Conservation (phyloP, 495 filamentous ascomycete genomes). For the Penicillium parvum region DNA sequence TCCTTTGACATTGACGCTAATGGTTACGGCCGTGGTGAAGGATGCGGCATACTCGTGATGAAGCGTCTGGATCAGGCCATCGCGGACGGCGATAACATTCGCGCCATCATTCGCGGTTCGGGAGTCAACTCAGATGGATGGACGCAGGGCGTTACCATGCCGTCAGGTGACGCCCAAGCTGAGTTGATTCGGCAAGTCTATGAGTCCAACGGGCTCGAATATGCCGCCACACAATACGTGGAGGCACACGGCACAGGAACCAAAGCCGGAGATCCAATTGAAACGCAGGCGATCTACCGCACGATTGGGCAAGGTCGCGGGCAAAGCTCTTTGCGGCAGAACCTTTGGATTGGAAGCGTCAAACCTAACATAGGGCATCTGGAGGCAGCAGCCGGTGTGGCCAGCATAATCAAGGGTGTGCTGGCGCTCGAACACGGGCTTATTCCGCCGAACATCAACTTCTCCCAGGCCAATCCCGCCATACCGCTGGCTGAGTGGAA, state of each 20-base stretch:
- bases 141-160: constrained; percentile 29
- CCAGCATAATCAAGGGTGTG: constrained; percentile 25
- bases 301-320: too few relatives aligned
- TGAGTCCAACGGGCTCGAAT: constrained; percentile 21
- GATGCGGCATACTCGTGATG: constrained; percentile 24
- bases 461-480: constrained; percentile 5
- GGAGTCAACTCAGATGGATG: constrained; percentile 46
- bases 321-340: too few relatives aligned
- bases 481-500: constrained; percentile 3
- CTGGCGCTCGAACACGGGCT: constrained; percentile 17
- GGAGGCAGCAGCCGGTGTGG: too few relatives aligned
- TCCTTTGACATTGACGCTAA: constrained; percentile 2
- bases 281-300: too few relatives aligned
- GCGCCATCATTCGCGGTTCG: constrained; percentile 29
- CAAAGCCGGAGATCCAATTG: too few relatives aligned
- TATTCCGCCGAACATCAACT: not conserved
- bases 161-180: constrained; percentile 25
- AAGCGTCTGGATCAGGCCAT: constrained; percentile 26
- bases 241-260: too few relatives aligned
- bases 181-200: constrained; percentile 5
- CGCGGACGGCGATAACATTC: constrained; percentile 22
- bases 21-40: constrained; percentile 54
- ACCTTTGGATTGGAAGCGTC: too few relatives aligned
- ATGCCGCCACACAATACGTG: constrained; percentile 31
- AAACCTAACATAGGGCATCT: too few relatives aligned